Conservation (phyloP, 495 filamentous ascomycete genomes). For the Amniculicola lignicola region DNA sequence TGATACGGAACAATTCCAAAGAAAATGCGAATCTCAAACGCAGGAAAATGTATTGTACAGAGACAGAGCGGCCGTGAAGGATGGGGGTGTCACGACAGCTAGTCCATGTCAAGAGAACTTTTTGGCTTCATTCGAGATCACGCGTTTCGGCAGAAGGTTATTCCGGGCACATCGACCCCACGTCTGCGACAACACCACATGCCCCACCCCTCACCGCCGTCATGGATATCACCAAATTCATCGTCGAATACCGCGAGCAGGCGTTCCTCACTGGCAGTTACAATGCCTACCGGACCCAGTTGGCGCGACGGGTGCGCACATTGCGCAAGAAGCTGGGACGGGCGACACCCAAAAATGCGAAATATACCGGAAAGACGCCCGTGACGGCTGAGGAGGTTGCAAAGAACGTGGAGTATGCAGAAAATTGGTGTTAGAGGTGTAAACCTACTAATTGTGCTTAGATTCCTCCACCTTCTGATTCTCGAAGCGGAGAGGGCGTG, state of each 20-base stretch:
- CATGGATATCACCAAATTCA: conserved; percentile 90
- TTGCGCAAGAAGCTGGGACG: conserved; percentile 80
- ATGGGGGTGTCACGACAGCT: conserved; percentile 3
- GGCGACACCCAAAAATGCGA: conserved; percentile 75
- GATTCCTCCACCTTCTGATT: conserved; percentile 75
- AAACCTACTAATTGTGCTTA: conserved; percentile 37
- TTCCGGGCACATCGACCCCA: too few species aligned
- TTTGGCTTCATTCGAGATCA: conserved; percentile 14
- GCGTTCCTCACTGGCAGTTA: conserved; percentile 86
- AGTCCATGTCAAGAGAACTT: neutral
- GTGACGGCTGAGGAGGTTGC: conserved; percentile 76
- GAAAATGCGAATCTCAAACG: neutral
- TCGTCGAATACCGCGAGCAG: conserved; percentile 72
- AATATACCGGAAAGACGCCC: conserved; percentile 69
- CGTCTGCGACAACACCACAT: too few species aligned
- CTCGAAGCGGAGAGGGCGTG: conserved; percentile 88
- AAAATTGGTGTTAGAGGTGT: neutral
- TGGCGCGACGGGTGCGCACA: conserved; percentile 77
- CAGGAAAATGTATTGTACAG: conserved; percentile 8
- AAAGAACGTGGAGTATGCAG: conserved; percentile 64
- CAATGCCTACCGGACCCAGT: conserved; percentile 74
- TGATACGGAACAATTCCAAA: neutral
- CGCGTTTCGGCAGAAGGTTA: too few species aligned
- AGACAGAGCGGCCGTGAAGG: neutral
- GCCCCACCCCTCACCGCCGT: neutral